These are phyloP conservation scores for Chlamydomonas schloesseri DNA, from an alignment of 139 green algal species.

Conservation along the genomic window DNA sequence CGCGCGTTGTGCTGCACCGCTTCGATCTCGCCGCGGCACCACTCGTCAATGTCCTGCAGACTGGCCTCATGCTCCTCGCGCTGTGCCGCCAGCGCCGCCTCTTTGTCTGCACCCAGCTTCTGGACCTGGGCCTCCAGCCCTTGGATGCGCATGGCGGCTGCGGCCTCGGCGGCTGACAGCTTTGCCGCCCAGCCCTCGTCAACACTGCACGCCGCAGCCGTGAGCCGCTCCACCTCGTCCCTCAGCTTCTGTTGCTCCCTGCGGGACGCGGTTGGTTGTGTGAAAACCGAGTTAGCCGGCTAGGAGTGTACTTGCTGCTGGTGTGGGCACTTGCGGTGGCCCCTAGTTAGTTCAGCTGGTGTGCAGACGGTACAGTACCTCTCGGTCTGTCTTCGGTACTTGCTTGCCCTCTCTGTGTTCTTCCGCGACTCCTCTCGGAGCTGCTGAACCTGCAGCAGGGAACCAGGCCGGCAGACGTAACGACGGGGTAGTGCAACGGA, in stretches of 20 bases:
- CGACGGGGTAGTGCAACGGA: no score
- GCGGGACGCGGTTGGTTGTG: neutral
- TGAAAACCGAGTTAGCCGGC: no score
- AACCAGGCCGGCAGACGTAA: no score
- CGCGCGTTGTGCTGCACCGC: constrained; percentile 36
- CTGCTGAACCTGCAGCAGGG: no score
- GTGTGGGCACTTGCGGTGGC: neutral
- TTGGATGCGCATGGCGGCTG: neutral
- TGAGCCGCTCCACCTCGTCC: constrained; percentile 13
- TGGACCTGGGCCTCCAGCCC: neutral
- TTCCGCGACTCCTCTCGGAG: neutral
- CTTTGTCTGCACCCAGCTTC: neutral
- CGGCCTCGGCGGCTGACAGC: neutral
- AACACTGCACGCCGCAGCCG: neutral
- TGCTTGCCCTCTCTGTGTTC: constrained; percentile 12
- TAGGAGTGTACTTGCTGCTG: no score
- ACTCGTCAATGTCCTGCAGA: constrained; percentile 34
- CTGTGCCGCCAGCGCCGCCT: neutral
- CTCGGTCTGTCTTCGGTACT: constrained; percentile 12
- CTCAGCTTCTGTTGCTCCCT: constrained; percentile 26
- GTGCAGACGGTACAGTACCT: neutral
- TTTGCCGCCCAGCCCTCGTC: constrained; percentile 14
- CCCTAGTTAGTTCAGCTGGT: neutral
- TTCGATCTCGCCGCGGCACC: constrained; percentile 40
- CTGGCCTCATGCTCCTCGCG: neutral